Evolutionary conservation across 257 asterid species (phyloP), one percentile per base, ranked within the genome.

Genomic region (Jasminum sambac): DNA sequence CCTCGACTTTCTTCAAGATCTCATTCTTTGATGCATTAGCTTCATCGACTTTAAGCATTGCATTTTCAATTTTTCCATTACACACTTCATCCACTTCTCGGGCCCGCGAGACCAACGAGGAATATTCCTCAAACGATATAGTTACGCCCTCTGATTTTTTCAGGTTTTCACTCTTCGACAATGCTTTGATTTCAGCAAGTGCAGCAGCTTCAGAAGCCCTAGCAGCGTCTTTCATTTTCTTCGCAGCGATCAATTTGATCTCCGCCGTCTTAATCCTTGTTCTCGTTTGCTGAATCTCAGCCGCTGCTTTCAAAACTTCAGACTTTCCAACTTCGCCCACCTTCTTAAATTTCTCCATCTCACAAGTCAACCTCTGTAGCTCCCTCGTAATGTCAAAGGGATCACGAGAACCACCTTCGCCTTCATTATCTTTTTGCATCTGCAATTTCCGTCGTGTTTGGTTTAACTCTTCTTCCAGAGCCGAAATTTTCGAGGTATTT

Each of bases 211-310:
- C 98, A 8, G 96, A 75, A 39, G 96, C 96, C 68, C 82, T 81
- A 8, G 99, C 96, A 0, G 99, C 99, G 72, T 80, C 90, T 81
- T 94, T 90, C 96, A 91, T 91, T 74, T 78, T 95, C 76, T 73
- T 91, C 30, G 99, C 98, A 2, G 96, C 96, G 25, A 86, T 71
- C 76, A 91, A 72, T 79, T 90, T 79, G 57, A 82, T 84, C 82
- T 88, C 95, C 1, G 96, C 90, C 8, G 90, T 88, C 79, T 79
- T 87, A 34, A 88, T 86, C 79, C 79, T 77, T 26, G 77, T 50
- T 86, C 74, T 90, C 5, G 95, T 84, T 59, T 83, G 90, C 67
- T 88, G 89, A 25, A 91, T 88, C 84, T 91, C 96, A 7, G 91
- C 78, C 73, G 84, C 76, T 6, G 96, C 88, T 77, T 76, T 81